Evolutionary conservation across 192 early-diverging fungal species (phyloP), one percentile per base, ranked within the genome.

Genomic region (Borealophlyctis nickersoniae): DNA sequence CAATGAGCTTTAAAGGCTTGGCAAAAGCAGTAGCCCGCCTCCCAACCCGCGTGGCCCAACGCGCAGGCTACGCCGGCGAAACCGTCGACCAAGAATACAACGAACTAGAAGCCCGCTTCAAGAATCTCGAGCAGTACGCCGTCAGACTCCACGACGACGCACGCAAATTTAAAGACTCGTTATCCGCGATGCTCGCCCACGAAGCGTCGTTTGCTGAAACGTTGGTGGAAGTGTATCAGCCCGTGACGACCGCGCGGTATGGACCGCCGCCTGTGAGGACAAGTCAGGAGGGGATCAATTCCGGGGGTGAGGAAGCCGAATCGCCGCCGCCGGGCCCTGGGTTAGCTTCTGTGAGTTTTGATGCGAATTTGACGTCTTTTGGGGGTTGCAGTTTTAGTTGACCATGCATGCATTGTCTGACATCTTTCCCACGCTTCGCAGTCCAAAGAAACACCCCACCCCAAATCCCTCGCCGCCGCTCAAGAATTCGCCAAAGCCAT

Each of bases 1-100:
- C 9, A 7, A 90, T 90, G 87, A 80, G 75, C 66, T 80, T 77
- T 76, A 81, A 88, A 67, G 91, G 91, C 2, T 85, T 93, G 56
- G 73, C 76, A 36, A 93, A 93, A 76, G 90, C 90, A 56, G 79
- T 93, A 39, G 79, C 81, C 53, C 83, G 91, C 39, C 83, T 93
- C 65, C 91, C 91, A 31, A 87, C 89, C 55, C 84, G 86, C 73
- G 69, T 93, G 36, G 79, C 83, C 32, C 77, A 80, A 56, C 86
- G 85, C 59, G 82, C 82, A 56, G 86, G 89, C 45, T 73, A 83
- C 63, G 45, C 63, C 26, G 9, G 39, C 23, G 81, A 72, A 27
- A 84, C 83, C 0, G 64, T 74, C 14, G 90, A 91, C 71, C 66
- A 83, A 52, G 90, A 92, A 30, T 94, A 80, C 70, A 73, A 73